These are phyloP conservation scores for Picea glauca DNA, from an alignment of 75 land plant species.

Conservation along the genomic window DNA sequence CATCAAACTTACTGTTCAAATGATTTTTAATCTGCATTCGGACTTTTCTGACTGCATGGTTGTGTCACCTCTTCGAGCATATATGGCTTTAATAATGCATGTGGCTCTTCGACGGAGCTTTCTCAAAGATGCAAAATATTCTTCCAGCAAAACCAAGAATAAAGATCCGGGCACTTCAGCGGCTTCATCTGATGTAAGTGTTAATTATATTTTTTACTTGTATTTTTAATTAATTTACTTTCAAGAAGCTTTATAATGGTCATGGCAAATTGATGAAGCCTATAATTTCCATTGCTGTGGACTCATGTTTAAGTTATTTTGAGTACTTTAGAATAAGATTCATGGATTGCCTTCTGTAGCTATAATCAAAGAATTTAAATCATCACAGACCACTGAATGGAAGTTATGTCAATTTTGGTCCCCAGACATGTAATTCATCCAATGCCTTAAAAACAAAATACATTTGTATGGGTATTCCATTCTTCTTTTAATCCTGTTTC, in stretches of 20 bases:
- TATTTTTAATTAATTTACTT: not conserved
- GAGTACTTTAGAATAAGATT: not conserved
- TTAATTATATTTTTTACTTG: slow-evolving; percentile 4
- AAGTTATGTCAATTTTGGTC: no score
- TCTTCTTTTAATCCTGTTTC: no score
- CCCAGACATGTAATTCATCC: no score
- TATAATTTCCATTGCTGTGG: not conserved
- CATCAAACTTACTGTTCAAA: slow-evolving; percentile 45
- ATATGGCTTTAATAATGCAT: slow-evolving; percentile 41
- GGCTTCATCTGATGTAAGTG: slow-evolving; percentile 1
- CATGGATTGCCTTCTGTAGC: not conserved
- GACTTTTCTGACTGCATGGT: slow-evolving; percentile 32
- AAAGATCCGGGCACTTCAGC: not conserved
- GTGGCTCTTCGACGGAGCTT: slow-evolving; percentile 22
- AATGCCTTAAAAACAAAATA: no score
- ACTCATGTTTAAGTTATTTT: no score
- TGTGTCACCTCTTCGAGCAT: slow-evolving; percentile 45
- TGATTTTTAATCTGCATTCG: slow-evolving; percentile 28
- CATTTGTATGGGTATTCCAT: no score
- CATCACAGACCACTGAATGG: no score
- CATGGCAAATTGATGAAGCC: not conserved
- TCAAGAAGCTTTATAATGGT: not conserved
- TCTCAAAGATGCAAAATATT: not conserved
- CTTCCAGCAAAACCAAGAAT: not conserved
- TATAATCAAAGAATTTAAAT: no score